Percentiles rank a stretch among this genome's conserved stretches.
phyloP scores from a whole-genome alignment of 495 filamentous ascomycete genomes.

The Hyaloscypha variabilis region DNA sequence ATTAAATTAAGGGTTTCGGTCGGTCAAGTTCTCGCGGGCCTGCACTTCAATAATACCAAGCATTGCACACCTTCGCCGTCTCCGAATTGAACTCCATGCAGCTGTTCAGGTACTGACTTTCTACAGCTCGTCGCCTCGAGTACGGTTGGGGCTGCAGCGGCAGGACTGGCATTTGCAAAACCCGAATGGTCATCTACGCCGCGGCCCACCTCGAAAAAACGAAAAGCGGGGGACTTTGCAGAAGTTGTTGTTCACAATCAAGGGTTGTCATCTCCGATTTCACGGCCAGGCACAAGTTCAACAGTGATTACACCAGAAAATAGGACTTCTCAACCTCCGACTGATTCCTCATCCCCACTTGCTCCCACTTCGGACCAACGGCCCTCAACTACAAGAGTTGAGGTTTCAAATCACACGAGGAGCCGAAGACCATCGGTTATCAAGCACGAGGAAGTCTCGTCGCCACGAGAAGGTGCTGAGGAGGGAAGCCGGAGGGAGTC shows the following conservation, averaged over 20 bases:
- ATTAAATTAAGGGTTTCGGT: conserved; percentile 23
- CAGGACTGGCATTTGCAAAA: conserved; percentile 56
- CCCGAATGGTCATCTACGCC: conserved; percentile 39
- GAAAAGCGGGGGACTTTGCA: conserved; percentile 42
- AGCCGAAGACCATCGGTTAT: conserved; percentile 48
- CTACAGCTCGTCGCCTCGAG: conserved; percentile 59
- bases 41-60: background rate
- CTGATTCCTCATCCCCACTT: conserved; percentile 29
- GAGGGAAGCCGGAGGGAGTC: conserved; percentile 46
- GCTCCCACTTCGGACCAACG: conserved; percentile 32
- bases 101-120: conserved; percentile 14
- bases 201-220: conserved; percentile 43
- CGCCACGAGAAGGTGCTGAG: conserved; percentile 28
- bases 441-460: conserved; percentile 38
- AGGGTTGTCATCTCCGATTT: conserved; percentile 36
- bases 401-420: conserved; percentile 36
- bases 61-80: background rate
- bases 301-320: conserved; percentile 35
- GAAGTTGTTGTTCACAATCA: conserved; percentile 40
- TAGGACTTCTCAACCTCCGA: conserved; percentile 33
- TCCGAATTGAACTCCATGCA: background rate
- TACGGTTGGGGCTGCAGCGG: conserved; percentile 61
- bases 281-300: conserved; percentile 39
- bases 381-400: conserved; percentile 34
- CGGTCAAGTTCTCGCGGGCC: conserved; percentile 9